Evolutionary conservation across 345 rosid species (phyloP).

Genomic region (Salix suchowensis): DNA sequence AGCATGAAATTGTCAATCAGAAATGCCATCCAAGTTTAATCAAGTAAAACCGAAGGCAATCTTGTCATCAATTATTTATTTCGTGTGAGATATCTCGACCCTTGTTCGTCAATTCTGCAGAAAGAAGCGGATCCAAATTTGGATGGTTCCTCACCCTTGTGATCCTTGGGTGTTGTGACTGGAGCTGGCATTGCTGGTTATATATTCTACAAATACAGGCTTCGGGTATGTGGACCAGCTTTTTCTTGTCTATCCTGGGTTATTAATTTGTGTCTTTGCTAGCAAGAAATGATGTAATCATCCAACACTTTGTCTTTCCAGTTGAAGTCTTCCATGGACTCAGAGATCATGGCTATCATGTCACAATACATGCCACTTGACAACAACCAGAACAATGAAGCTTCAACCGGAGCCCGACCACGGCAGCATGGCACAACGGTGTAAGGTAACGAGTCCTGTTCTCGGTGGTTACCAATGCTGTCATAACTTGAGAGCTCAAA

Average conservation of each 20-base stretch:
- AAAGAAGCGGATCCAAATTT: conserved; percentile 61
- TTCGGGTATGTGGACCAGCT: conserved; percentile 52
- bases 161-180: conserved; percentile 55
- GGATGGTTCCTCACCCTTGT: conserved; percentile 63
- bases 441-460: conserved; percentile 8
- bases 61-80: not conserved
- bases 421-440: conserved; percentile 13
- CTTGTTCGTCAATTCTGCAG: conserved; percentile 32
- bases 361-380: conserved; percentile 97
- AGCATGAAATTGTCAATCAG: not conserved
- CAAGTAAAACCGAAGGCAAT: not conserved
- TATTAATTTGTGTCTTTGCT: not conserved
- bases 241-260: not conserved
- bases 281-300: not conserved
- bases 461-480: not conserved
- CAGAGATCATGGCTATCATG: conserved; percentile 96
- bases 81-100: not conserved
- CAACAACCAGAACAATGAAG: conserved; percentile 51
- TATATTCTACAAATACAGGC: conserved; percentile 88
- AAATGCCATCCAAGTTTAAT: not conserved
- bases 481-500: not conserved
- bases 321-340: conserved; percentile 88
- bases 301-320: not conserved
- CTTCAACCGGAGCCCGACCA: conserved; percentile 23
- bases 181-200: conserved; percentile 60